phyloP scores from a whole-genome alignment of 331 rosid species.

The Acacia concinna region DNA sequence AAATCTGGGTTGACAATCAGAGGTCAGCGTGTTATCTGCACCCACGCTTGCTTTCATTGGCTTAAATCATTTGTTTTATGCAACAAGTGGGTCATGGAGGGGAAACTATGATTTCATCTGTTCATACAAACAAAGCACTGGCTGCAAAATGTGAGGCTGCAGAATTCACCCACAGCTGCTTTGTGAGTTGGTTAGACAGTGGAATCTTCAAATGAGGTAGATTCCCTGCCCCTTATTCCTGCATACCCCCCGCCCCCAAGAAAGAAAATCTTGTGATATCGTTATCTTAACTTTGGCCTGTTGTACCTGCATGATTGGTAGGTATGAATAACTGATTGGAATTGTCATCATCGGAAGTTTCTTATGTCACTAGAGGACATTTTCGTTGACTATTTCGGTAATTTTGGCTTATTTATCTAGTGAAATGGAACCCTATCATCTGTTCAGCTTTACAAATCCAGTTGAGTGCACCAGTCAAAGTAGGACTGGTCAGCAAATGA shows the following conservation, averaged over 20 bases:
- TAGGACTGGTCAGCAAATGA: conserved; percentile 22
- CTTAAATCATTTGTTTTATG: conserved; percentile 44
- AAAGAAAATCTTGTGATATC: conserved; percentile 14
- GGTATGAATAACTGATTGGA: not conserved
- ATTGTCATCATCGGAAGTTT: conserved; percentile 26
- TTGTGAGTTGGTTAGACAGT: conserved; percentile 40
- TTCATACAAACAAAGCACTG: conserved; percentile 50
- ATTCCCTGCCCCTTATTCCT: conserved; percentile 29
- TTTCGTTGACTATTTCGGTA: conserved; percentile 24
- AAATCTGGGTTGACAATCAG: conserved; percentile 58
- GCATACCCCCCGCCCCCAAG: not conserved
- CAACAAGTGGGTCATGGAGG: conserved; percentile 58
- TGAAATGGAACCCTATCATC: conserved; percentile 37
- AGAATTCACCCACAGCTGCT: conserved; percentile 34
- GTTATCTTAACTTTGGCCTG: conserved; percentile 22
- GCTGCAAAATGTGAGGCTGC: conserved; percentile 61
- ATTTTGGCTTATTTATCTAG: conserved; percentile 31
- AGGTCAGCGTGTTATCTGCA: conserved; percentile 60
- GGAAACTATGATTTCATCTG: conserved; percentile 47
- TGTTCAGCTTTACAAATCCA: conserved; percentile 22
- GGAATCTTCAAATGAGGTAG: conserved; percentile 77
- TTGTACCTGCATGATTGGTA: conserved; percentile 21
- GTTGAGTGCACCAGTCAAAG: conserved; percentile 30
- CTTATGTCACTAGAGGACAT: not conserved
- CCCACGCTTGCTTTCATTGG: conserved; percentile 52